Conservation (phyloP, 1,284 basidiomycete genomes). For the Fomitopsis pinicola region DNA sequence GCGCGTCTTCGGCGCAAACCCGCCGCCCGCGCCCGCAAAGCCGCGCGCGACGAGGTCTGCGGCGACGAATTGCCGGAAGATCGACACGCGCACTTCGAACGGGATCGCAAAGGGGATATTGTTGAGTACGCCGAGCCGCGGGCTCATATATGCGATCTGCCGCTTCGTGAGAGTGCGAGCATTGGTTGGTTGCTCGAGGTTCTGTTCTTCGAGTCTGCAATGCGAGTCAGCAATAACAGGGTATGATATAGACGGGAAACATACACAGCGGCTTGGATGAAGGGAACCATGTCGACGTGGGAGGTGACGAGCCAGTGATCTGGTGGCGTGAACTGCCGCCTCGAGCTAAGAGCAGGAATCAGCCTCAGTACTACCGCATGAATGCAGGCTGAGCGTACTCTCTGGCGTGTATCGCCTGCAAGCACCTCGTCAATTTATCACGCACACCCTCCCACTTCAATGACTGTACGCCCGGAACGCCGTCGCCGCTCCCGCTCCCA, state of each 20-base stretch:
- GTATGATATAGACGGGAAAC: constrained; percentile 19
- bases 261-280: constrained; percentile 87
- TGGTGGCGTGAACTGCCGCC: constrained; percentile 73
- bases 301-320: constrained; percentile 88
- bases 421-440: constrained; percentile 69
- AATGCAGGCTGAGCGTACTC: constrained; percentile 56
- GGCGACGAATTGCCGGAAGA: constrained; percentile 82
- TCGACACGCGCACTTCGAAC: constrained; percentile 85
- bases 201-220: constrained; percentile 55
- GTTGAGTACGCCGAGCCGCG: constrained; percentile 87
- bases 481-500: constrained; percentile 29
- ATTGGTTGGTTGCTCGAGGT: constrained; percentile 33
- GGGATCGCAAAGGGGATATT: constrained; percentile 97
- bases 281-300: constrained; percentile 77
- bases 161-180: constrained; percentile 55
- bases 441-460: constrained; percentile 61
- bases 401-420: constrained; percentile 79
- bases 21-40: constrained; percentile 17
- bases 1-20: constrained; percentile 29
- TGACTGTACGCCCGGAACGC: constrained; percentile 39
- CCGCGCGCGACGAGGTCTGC: constrained; percentile 43
- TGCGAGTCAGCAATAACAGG: not conserved
- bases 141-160: constrained; percentile 72
- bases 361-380: not conserved
- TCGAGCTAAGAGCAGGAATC: constrained; percentile 51